A percentile compares a stretch with the other conserved stretches of the same genome.
These are phyloP conservation scores for Agaricus subrufescens DNA, from an alignment of 768 basidiomycete genomes.

Conservation along the genomic window DNA sequence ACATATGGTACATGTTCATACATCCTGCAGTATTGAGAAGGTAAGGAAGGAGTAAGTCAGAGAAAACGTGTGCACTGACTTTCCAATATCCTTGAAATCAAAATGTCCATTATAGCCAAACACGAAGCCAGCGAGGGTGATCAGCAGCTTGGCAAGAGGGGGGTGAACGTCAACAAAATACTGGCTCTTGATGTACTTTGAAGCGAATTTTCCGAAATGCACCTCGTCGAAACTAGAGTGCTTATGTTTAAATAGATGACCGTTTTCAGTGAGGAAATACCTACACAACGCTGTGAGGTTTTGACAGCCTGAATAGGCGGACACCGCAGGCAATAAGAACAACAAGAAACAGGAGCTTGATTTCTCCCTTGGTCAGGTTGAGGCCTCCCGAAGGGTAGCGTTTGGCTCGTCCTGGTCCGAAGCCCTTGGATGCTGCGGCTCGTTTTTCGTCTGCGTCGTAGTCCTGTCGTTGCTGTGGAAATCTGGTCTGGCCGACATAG, in stretches of 20 bases:
- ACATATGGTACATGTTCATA: constrained; percentile 92
- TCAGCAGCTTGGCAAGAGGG: constrained; percentile 91
- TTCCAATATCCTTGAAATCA: constrained; percentile 97
- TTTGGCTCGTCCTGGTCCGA: constrained; percentile 45
- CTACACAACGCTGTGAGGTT: constrained; percentile 90
- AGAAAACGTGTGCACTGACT: constrained; percentile 40
- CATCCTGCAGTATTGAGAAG: constrained; percentile 37
- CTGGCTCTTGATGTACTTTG: constrained; percentile 87
- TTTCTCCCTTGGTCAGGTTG: constrained; percentile 65
- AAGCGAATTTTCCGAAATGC: constrained; percentile 96
- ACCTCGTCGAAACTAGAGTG: constrained; percentile 88
- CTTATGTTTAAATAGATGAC: neutral
- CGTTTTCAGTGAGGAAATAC: constrained; percentile 25
- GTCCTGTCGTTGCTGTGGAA: constrained; percentile 61
- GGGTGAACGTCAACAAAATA: constrained; percentile 97
- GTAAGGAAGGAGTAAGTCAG: constrained; percentile 5
- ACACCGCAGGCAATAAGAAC: constrained; percentile 72
- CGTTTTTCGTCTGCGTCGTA: constrained; percentile 73
- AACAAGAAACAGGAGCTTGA: constrained; percentile 65
- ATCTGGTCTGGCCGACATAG: constrained; percentile 40
- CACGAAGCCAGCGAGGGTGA: constrained; percentile 85
- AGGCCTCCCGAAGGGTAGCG: constrained; percentile 54
- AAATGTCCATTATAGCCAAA: constrained; percentile 90
- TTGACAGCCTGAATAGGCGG: constrained; percentile 80
- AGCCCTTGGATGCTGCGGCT: constrained; percentile 64